Conservation (phyloP, 2,329 filamentous ascomycete species). For the Exophiala oligosperma region DNA sequence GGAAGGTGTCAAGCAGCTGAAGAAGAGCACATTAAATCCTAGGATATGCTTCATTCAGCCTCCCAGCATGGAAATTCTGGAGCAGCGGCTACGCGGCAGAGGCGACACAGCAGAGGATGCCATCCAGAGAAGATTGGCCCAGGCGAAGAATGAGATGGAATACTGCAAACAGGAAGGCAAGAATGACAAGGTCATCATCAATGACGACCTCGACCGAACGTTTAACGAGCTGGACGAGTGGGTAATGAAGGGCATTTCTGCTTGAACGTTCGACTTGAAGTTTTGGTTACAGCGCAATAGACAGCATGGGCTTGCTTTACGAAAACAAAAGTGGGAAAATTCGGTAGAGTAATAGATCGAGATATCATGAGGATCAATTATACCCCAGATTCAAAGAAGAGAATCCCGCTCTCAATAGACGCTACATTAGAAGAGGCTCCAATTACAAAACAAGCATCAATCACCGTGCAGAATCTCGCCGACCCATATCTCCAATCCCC, state of each 20-base stretch:
- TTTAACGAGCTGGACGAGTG: conserved; percentile 56
- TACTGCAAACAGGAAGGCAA: conserved; percentile 68
- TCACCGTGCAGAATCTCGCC: conserved; percentile 20
- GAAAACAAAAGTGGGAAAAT: neutral
- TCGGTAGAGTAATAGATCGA: neutral
- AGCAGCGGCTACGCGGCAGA: conserved; percentile 70
- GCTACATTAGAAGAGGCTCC: conserved; percentile 24
- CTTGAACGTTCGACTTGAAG: neutral
- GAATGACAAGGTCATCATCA: conserved; percentile 65
- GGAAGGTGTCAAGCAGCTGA: conserved; percentile 94
- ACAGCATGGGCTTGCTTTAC: neutral
- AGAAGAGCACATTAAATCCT: conserved; percentile 69
- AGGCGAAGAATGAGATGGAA: conserved; percentile 73
- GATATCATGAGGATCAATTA: conserved; percentile 23
- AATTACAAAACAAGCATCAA: conserved; percentile 20
- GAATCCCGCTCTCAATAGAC: conserved; percentile 30
- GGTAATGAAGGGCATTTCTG: conserved; percentile 40
- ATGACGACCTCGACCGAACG: conserved; percentile 62
- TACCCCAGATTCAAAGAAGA: conserved; percentile 22
- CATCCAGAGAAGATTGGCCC: conserved; percentile 66
- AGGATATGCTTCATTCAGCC: conserved; percentile 85
- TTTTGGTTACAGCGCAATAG: neutral
- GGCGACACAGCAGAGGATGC: conserved; percentile 77
- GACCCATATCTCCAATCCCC: conserved; percentile 11
- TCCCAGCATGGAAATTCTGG: conserved; percentile 71